Evolutionary conservation across 129 eudicot species (phyloP).

Genomic region (Lonicera japonica): DNA sequence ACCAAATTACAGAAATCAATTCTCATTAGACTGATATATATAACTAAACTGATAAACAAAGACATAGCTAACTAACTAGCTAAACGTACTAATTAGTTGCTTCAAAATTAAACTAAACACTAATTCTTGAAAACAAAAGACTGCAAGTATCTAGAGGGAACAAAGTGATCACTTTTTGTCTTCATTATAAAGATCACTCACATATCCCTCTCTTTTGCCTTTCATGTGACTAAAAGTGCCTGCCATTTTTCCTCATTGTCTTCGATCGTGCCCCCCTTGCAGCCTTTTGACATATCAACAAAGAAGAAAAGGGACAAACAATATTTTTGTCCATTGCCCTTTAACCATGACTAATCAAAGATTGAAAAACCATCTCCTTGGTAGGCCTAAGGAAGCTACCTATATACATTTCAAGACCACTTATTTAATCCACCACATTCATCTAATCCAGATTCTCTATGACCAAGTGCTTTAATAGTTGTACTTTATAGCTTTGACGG

Average conservation of each 20-base stretch:
- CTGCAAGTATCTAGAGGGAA: constrained; percentile 22
- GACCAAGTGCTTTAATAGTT: too few species aligned
- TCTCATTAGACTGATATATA: too few species aligned
- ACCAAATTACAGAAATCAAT: too few species aligned
- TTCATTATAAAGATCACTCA: constrained; percentile 11
- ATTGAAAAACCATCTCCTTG: too few species aligned
- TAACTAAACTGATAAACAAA: too few species aligned
- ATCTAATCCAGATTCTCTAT: too few species aligned
- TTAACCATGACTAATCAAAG: constrained; percentile 9
- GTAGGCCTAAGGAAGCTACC: too few species aligned
- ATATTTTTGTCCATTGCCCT: constrained; percentile 27
- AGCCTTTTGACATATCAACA: constrained; percentile 21
- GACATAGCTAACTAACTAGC: not conserved
- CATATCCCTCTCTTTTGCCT: constrained; percentile 5
- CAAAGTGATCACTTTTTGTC: constrained; percentile 16
- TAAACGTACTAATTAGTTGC: constrained; percentile 11
- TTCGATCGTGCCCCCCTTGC: constrained; percentile 10
- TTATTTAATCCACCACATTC: too few species aligned
- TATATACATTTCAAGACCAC: too few species aligned
- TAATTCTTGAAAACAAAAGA: constrained; percentile 15
- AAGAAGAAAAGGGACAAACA: constrained; percentile 12
- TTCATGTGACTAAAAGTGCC: constrained; percentile 10
- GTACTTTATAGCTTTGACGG: too few species aligned
- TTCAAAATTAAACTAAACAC: too few species aligned
- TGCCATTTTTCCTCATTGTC: constrained; percentile 13